phyloP scores from a whole-genome alignment of 257 asterid genomes.

The Nicotiana tabacum region DNA sequence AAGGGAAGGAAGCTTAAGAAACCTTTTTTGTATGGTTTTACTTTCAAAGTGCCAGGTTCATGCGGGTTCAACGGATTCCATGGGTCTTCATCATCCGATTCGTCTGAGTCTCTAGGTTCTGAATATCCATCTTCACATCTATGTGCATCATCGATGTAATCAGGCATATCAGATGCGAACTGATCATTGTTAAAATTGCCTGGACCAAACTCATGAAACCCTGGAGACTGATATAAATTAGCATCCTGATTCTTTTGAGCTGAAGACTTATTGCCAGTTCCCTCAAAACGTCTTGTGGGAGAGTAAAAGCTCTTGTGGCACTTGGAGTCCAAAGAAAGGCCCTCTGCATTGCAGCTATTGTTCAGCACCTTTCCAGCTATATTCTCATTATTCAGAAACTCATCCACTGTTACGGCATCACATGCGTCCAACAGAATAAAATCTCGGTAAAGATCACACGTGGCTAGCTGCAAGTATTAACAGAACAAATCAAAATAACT shows the following conservation, averaged over 20 bases:
- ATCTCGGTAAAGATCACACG: slow-evolving; percentile 75
- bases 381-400: slow-evolving; percentile 35
- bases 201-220: slow-evolving; percentile 5
- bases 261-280: slow-evolving; percentile 42
- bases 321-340: slow-evolving; percentile 12
- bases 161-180: slow-evolving; percentile 29
- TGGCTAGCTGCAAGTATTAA: slow-evolving; percentile 65
- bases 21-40: slow-evolving; percentile 74
- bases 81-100: slow-evolving; percentile 57
- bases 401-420: slow-evolving; percentile 66
- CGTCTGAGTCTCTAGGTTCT: slow-evolving; percentile 32
- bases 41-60: slow-evolving; percentile 79
- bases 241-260: slow-evolving; percentile 47
- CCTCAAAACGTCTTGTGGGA: slow-evolving; percentile 51
- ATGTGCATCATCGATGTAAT: slow-evolving; percentile 29
- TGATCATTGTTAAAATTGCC: slow-evolving; percentile 20
- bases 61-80: slow-evolving; percentile 97
- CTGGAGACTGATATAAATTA: slow-evolving; percentile 33
- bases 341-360: slow-evolving; percentile 7
- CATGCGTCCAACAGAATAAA: slow-evolving; percentile 73
- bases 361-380: slow-evolving; percentile 41
- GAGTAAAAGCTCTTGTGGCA: slow-evolving; percentile 58
- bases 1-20: not conserved
- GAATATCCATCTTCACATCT: slow-evolving; percentile 40
- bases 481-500: slow-evolving; percentile 2